Evolutionary conservation across 495 filamentous ascomycete genomes (phyloP).

Genomic region (Penicillium atrosanguineum): DNA sequence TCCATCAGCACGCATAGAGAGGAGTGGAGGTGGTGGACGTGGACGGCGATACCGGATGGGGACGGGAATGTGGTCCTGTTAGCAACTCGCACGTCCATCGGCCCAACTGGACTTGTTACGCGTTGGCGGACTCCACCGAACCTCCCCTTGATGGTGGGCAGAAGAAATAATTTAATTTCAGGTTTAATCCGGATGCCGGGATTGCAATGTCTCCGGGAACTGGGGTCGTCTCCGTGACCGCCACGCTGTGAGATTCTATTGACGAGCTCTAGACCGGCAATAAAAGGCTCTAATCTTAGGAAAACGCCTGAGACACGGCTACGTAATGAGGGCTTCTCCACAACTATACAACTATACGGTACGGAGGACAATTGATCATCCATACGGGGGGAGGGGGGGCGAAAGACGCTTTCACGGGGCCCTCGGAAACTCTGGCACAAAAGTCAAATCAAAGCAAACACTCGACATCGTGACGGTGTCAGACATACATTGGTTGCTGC

Average conservation of each 20-base stretch:
- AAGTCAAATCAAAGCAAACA: conserved; percentile 4
- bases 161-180: background rate
- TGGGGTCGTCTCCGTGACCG: conserved; percentile 9
- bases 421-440: conserved; percentile 2
- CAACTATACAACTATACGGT: background rate
- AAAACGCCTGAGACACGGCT: conserved; percentile 6
- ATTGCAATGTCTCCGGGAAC: background rate
- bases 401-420: background rate
- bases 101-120: background rate
- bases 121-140: background rate
- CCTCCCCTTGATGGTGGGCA: background rate
- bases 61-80: conserved; percentile 20
- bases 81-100: background rate
- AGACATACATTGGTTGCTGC: background rate
- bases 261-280: conserved; percentile 7
- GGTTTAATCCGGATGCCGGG: background rate
- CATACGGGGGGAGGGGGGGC: background rate
- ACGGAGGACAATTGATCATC: background rate
- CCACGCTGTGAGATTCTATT: background rate
- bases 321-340: conserved; percentile 8
- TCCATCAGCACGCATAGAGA: background rate
- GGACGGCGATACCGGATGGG: conserved; percentile 6
- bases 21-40: conserved; percentile 14
- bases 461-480: background rate
- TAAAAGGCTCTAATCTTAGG: conserved; percentile 4